Evolutionary conservation across 352 stramenopile genomes (phyloP).

Genomic region (Globisporangium parvum): DNA sequence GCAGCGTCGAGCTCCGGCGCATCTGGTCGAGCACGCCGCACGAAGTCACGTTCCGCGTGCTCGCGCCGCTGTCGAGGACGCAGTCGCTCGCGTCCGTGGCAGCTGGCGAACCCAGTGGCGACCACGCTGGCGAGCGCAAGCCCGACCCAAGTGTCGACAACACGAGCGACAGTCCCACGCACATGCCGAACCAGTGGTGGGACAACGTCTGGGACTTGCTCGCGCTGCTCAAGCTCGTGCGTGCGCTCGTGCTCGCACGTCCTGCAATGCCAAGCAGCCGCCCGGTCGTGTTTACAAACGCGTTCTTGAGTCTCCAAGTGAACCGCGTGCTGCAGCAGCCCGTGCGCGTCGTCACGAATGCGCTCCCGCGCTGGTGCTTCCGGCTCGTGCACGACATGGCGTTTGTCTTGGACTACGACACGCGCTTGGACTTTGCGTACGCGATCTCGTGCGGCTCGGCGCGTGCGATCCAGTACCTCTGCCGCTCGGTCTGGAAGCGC

Average conservation of each 20-base stretch:
- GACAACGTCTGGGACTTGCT: conserved; percentile 62
- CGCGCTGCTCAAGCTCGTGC: conserved; percentile 37
- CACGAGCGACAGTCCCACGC: background rate
- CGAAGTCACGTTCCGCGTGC: conserved; percentile 50
- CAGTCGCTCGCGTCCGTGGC: background rate
- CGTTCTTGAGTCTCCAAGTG: conserved; percentile 53
- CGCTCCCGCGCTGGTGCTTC: conserved; percentile 50
- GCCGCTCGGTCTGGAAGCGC: conserved; percentile 57
- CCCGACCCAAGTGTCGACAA: background rate
- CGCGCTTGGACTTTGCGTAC: conserved; percentile 61
- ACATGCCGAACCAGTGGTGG: conserved; percentile 26
- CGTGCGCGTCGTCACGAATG: conserved; percentile 55
- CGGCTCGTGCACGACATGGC: conserved; percentile 44
- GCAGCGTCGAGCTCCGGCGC: conserved; percentile 12
- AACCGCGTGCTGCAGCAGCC: conserved; percentile 49
- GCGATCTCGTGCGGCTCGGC: conserved; percentile 58
- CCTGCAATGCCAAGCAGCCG: background rate
- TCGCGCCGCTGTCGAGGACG: conserved; percentile 8
- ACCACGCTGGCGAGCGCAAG: background rate
- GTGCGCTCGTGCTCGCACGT: conserved; percentile 14
- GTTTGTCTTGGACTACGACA: conserved; percentile 66
- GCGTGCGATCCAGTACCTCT: conserved; percentile 64
- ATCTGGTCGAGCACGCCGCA: conserved; percentile 45
- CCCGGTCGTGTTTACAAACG: conserved; percentile 41
- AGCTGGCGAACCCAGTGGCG: background rate